Base-by-base conservation (phyloP, 805 yeast genomes). In the Lachancea nothofagi region DNA sequence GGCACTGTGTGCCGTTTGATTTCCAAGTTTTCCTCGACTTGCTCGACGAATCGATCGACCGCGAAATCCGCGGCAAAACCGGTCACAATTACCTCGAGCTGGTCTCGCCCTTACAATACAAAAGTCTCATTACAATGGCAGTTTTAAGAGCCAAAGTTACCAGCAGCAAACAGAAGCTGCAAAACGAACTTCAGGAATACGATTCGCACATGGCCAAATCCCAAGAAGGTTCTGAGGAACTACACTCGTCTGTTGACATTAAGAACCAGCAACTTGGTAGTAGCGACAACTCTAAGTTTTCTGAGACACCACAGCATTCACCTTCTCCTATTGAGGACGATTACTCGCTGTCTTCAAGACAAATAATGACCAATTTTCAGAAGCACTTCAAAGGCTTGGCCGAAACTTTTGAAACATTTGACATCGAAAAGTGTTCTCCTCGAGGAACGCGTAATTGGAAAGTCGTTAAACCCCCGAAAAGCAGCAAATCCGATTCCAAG, bases 331-430 rank as follows among this genome's bases (percentile, higher is more conserved):
- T 21, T 12, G 33, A 27, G 25, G 30, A 29, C 17, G 30, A 15
- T 7, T 33, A 40, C 26, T 14, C 30, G 9, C 19, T 40, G 13
- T 36, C 46, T 4, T 40, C 46, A 6, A 31, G 38, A 12, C 59
- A 50, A 39, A 36, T 55, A 7, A 40, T 48, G 12, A 32, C 51
- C 17, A 57, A 55, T 37, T 57, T 53, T 32, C 52, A 55, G 20
- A 41, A 41, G n/a, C 57, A 56, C 41, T 58, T 58, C 43, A 53
- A 52, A 35, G 35, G 46, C 15, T 47, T 53, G 42, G 59, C 57
- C 2, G 61, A 55, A 30, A 51, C 53, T 35, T 55, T 55, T 39
- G 61, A 57, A 39, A 46, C 50, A 6, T 55, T 51, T 38, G 59
- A 54, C 40, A 33, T 38, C 18, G 22, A 38, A 18, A 26, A 32